phyloP scores from a whole-genome alignment of 1,284 basidiomycete species.

The Ustilago sp. region DNA sequence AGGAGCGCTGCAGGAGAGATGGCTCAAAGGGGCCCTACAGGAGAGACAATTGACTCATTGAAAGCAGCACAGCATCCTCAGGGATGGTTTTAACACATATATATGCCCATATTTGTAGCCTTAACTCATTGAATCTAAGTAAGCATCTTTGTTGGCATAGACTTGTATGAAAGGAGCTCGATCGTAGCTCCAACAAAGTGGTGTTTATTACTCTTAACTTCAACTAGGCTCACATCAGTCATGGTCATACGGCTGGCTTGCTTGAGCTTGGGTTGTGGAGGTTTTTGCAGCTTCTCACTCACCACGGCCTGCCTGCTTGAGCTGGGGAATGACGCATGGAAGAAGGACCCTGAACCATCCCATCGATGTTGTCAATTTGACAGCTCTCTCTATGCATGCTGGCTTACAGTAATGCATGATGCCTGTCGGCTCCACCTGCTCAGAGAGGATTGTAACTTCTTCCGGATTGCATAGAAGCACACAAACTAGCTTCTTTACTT shows the following conservation, averaged over 20 bases:
- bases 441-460: conserved; percentile 3
- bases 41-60: no score
- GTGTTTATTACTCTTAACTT: no score
- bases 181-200: no score
- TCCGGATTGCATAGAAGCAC: neutral
- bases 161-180: no score
- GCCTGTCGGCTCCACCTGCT: conserved; percentile 5
- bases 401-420: conserved; percentile 23
- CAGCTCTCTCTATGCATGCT: conserved; percentile 33
- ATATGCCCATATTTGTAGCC: no score
- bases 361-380: conserved; percentile 10
- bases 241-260: neutral
- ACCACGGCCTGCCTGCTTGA: neutral
- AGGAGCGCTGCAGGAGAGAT: no score
- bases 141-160: no score
- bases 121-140: no score
- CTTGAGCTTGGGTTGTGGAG: conserved; percentile 18
- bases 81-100: no score
- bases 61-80: no score
- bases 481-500: neutral
- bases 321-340: conserved; percentile 38
- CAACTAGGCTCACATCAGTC: no score
- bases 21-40: no score
- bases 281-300: conserved; percentile 8
- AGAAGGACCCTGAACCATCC: conserved; percentile 37